phyloP scores from a whole-genome alignment of 306 rosid genomes.

The Pterocarpus macrocarpus region DNA sequence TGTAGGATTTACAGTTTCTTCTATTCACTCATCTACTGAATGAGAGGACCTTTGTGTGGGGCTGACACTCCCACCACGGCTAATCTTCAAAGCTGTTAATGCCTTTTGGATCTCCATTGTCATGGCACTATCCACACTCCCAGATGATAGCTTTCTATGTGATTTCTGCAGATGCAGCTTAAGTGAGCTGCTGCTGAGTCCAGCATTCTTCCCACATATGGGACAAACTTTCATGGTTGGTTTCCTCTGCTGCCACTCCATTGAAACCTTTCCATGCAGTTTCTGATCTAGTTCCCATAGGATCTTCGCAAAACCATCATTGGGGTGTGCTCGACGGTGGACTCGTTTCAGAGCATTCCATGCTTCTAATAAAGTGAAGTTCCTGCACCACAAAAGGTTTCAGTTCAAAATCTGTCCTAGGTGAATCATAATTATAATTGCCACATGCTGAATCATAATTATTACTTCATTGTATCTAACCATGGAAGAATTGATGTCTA shows the following conservation, averaged over 20 bases:
- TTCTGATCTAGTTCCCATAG: conserved; percentile 68
- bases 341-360: conserved; percentile 85
- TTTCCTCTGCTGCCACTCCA: conserved; percentile 94
- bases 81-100: conserved; percentile 70
- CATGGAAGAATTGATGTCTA: conserved; percentile 26
- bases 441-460: conserved; percentile 6
- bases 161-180: conserved; percentile 93
- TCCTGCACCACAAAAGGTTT: conserved; percentile 62
- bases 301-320: conserved; percentile 86
- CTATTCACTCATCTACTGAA: conserved; percentile 55
- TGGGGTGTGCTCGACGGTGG: conserved; percentile 94
- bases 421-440: background rate
- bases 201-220: conserved; percentile 90
- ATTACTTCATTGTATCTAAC: conserved; percentile 30
- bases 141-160: conserved; percentile 87
- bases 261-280: conserved; percentile 80
- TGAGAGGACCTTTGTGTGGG: conserved; percentile 68
- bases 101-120: conserved; percentile 90
- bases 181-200: conserved; percentile 95
- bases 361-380: conserved; percentile 69
- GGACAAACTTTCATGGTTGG: conserved; percentile 91
- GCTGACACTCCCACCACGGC: conserved; percentile 76
- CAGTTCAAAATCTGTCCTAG: conserved; percentile 18
- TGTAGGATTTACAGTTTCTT: background rate
- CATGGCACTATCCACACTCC: conserved; percentile 96